Base-by-base conservation (phyloP, 805 yeast species). In the Blastobotrys terrestris region DNA sequence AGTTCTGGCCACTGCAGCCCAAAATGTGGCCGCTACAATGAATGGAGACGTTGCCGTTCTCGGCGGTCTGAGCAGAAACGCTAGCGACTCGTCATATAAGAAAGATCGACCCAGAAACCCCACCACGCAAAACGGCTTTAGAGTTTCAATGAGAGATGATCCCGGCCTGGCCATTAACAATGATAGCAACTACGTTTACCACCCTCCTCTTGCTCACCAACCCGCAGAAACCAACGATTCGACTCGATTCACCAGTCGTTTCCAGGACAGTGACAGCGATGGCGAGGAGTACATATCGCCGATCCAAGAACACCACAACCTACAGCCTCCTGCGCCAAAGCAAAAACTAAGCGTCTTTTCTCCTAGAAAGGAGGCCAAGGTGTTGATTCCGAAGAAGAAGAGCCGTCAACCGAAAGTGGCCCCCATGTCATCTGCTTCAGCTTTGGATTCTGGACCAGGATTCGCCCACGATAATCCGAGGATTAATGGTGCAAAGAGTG, bases 261-360 rank as follows among this genome's bases (percentile, higher is more conserved):
- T 67, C 44, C 66, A 64, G 19, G 71, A 67, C 49, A 58, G 65
- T 3, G 70, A 67, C 50, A 58, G 66, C 8, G 70, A 67, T 5
- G 67, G 64, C 39, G 70, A 66, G 11, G 48, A 18, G 39, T 18
- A 50, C 39, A n/a, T 46, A 26, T 42, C 49, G 11, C 49, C 39
- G 18, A 20, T 45, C 39, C 50, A 52, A 31, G 46, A 52, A 42
- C 47, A 31, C 16, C 20, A 20, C 22, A 22, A 20, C 54, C 54
- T 14, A 19, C 35, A 26, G 46, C 35, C 47, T 11, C 39, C 39
- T 18, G 8, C 21, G 15, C 48, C 21, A 26, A 52, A 35, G 39
- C 56, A 22, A 48, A 53, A 18, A 45, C 64, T 14, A 58, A 58
- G 41, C 13, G 60, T 65, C 46, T 65, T 65, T 54, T 62, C 67